phyloP scores from a whole-genome alignment of 2,329 filamentous ascomycete species.

The Epichloe gansuensis region DNA sequence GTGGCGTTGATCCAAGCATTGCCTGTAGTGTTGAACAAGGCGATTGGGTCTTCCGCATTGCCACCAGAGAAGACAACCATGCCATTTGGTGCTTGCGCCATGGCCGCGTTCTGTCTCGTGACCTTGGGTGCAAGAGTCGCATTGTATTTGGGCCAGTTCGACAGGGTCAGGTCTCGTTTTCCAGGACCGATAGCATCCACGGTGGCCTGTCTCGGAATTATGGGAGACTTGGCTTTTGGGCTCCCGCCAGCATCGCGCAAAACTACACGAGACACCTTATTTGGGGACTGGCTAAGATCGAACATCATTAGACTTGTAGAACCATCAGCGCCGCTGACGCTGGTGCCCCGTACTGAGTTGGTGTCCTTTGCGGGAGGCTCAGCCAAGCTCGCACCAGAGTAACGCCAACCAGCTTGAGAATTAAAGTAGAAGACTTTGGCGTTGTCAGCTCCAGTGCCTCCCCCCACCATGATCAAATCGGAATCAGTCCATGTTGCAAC shows the following conservation, averaged over 20 bases:
- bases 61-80: constrained; percentile 71
- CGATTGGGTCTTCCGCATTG: constrained; percentile 50
- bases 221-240: constrained; percentile 32
- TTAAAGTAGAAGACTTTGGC: constrained; percentile 62
- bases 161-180: constrained; percentile 37
- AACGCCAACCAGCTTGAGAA: constrained; percentile 47
- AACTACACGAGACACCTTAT: constrained; percentile 57
- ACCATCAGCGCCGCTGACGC: constrained; percentile 61
- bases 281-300: constrained; percentile 61
- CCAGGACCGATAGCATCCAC: constrained; percentile 14
- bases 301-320: constrained; percentile 72
- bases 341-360: constrained; percentile 42
- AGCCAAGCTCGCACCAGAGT: constrained; percentile 51
- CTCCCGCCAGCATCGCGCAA: constrained; percentile 49
- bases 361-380: constrained; percentile 46
- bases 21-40: constrained; percentile 60
- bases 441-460: constrained; percentile 36
- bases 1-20: constrained; percentile 72
- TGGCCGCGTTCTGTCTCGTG: constrained; percentile 53
- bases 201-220: constrained; percentile 22
- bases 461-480: constrained; percentile 63
- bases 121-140: constrained; percentile 50
- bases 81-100: constrained; percentile 54
- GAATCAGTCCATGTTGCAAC: constrained; percentile 61
- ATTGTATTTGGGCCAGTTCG: constrained; percentile 70